Evolutionary conservation across 768 basidiomycete genomes (phyloP), one percentile per base, ranked within the genome.

Genomic region (Boletus pseudopeckii): DNA sequence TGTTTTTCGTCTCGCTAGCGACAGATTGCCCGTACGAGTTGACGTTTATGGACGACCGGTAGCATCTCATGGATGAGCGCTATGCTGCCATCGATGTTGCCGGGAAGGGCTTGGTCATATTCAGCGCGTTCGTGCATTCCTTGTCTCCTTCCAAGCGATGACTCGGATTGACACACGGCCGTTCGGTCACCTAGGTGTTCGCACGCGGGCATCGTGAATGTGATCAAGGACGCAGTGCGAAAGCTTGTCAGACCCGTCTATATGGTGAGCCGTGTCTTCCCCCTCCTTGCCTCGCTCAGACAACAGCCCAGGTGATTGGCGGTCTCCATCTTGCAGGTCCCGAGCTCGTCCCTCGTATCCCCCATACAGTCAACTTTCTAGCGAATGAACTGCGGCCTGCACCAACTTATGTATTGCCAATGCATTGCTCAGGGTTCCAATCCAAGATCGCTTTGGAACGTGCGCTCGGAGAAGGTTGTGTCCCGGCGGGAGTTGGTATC

Each of bases 141-240:
- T 26, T n/a, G 10, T 41, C 10, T 52, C 15, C 15, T 46, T 49
- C 8, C 24, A 17, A 17, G 36, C 26, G 10, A 26, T n/a, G 3
- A 22, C 30, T 45, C 18, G 24, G 36, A 48, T 45, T 41, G 18
- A 52, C 28, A 1, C 24, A 26, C 13, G 22, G 42, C 36, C 26
- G 2, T 41, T 46, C 15, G 45, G 18, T 17, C 30, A 44, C 17
- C 48, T 41, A 82, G 80, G 28, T 85, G 83, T 58, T 84, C 83
- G 7, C 90, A 92, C 71, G 90, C 91, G 4, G 91, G 90, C 1
- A 90, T 92, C 50, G 84, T 89, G 41, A 93, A 93, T 57, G 91
- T 94, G 26, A 73, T 88, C 50, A 84, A 77, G 58, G 84, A 90
- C 61, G 90, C 87, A 1, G 71, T 87, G 7, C 64, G 69, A 18